Conservation (phyloP, 2,329 filamentous ascomycete species). For the Ophiostoma australiae region DNA sequence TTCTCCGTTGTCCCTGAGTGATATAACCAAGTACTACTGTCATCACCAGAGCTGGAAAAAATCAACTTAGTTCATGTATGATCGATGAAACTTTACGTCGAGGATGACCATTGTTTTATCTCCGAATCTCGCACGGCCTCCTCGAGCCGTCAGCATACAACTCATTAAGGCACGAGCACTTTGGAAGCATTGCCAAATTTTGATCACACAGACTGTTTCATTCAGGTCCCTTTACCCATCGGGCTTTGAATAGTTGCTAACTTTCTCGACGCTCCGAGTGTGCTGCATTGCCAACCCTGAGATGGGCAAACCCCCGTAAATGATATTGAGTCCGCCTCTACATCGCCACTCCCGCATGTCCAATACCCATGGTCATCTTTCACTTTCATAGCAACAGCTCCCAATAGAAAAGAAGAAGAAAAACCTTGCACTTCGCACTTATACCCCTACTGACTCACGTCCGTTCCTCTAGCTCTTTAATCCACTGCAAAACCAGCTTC, state of each 20-base stretch:
- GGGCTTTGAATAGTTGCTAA: too few relatives aligned
- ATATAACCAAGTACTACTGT: background rate
- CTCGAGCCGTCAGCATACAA: background rate
- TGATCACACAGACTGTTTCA: too few relatives aligned
- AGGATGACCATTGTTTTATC: background rate
- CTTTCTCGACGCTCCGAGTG: too few relatives aligned
- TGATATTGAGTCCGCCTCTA: background rate
- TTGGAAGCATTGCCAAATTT: too few relatives aligned
- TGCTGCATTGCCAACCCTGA: background rate
- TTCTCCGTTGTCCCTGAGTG: background rate
- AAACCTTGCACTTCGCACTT: background rate
- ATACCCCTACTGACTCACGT: background rate
- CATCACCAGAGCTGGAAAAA: background rate
- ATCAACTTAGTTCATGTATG: background rate
- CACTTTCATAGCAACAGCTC: background rate
- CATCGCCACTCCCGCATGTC: background rate
- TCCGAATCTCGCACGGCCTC: background rate
- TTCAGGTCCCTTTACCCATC: too few relatives aligned
- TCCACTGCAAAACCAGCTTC: conserved; percentile 13
- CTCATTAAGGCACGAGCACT: background rate
- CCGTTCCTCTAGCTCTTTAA: conserved; percentile 7
- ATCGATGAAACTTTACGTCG: background rate
- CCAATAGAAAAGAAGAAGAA: background rate
- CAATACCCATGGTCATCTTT: background rate
- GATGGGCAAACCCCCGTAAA: background rate